Evolutionary conservation across 2,329 filamentous ascomycete genomes (phyloP), one percentile per base, ranked within the genome.

Genomic region (Zasmidium cellare): DNA sequence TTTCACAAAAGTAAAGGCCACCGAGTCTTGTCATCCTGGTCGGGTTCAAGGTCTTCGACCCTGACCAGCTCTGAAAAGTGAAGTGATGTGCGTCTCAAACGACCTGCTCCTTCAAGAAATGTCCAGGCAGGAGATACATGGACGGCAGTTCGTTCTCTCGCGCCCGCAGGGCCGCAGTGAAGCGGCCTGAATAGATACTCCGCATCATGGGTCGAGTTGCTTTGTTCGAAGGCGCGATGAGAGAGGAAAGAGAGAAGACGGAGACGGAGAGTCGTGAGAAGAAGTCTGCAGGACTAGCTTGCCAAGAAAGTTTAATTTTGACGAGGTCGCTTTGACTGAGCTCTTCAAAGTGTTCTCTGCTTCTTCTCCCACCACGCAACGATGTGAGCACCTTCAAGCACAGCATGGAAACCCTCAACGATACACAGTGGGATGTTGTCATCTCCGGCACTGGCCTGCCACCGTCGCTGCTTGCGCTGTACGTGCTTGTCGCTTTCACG

Each of bases 401-500:
- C 31, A 53, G 55, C 54, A 80, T 81, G 76, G 80, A 82, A 56
- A 75, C 79, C 56, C 78, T 83, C 63, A 73, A 81, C 62, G 74
- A 75, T 50, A 77, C 78, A 46, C 68, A 74, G 53, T 83, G 80
- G 80, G 80, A 83, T 66, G 76, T 82, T 57, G 69, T 83, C 56
- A 81, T 83, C 56, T 72, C 77, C 45, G 81, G 80, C 64, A 83
- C 81, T 16, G 80, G 80, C 52, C 67, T 83, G 55, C 76, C 78
- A 63, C 79, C 82, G 68, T 82, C 79, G 60, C 73, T 83, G 35
- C 77, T 83, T 56, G 80, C 80, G 62, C 72, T 82, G 80, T 83
- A 80, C 61, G 78, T 76, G 57, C 55, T 38, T 45, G 56, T 56
- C 53, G 51, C 55, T 46, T 48, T 53, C 41, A 48, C 58, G 53